phyloP scores from a whole-genome alignment of 2,329 filamentous ascomycete species.

The Xylariaceae sp. region DNA sequence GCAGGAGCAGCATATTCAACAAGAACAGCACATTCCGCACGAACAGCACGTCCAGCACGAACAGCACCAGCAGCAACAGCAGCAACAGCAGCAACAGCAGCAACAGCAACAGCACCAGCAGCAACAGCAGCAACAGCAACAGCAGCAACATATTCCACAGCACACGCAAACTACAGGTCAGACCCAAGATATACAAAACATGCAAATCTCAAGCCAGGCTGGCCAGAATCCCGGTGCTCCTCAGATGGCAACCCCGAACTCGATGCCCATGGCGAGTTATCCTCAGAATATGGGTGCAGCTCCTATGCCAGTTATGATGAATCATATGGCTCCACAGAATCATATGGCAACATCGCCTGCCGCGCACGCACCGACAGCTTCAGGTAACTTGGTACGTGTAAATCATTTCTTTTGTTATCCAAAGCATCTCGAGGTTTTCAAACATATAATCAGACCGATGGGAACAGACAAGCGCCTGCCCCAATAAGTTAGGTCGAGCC shows the following conservation, averaged over 20 bases:
- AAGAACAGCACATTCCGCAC: background rate
- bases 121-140: too few relatives aligned
- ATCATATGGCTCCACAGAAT: too few relatives aligned
- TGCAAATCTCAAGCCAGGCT: background rate
- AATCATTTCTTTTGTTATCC: background rate
- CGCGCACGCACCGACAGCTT: constrained; percentile 27
- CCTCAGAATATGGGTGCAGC: background rate
- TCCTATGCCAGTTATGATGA: constrained; percentile 9
- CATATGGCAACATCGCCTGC: constrained; percentile 26
- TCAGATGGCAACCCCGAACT: constrained; percentile 7
- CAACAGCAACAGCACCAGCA: too few relatives aligned
- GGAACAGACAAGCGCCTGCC: constrained; percentile 10
- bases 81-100: too few relatives aligned
- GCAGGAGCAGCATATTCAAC: background rate
- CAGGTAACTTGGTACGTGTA: constrained; percentile 28
- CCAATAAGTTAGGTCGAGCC: background rate
- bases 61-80: background rate
- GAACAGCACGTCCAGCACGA: background rate
- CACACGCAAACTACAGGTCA: too few relatives aligned
- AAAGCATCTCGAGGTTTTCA: too few relatives aligned
- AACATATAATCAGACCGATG: background rate
- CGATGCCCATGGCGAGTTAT: constrained; percentile 7
- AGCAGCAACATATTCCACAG: too few relatives aligned
- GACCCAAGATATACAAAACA: background rate
- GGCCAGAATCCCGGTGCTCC: background rate